Conservation (phyloP, 176 grass and related monocot genomes). For the Raddia guianensis region DNA sequence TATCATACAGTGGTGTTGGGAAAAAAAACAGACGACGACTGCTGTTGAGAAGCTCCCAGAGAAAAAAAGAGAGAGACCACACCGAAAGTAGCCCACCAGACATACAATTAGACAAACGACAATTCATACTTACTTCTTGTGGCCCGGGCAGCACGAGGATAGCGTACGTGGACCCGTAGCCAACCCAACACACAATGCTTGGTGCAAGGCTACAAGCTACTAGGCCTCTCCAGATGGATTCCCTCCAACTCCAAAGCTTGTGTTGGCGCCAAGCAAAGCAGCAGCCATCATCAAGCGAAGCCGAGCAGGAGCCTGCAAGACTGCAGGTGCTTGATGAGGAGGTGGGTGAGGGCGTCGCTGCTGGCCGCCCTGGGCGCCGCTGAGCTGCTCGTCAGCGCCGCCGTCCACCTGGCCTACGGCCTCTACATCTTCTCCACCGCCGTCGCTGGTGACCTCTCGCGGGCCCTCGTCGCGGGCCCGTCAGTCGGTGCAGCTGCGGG, state of each 20-base stretch:
- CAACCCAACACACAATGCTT: background rate
- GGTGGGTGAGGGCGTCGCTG: background rate
- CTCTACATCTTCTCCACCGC: conserved; percentile 83
- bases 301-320: background rate
- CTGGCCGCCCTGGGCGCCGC: conserved; percentile 27
- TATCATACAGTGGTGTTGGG: no score
- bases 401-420: conserved; percentile 64
- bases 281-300: background rate
- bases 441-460: conserved; percentile 45
- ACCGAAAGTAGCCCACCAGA: background rate
- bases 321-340: conserved; percentile 11
- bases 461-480: conserved; percentile 27
- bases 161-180: background rate
- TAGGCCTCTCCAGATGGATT: conserved; percentile 10
- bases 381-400: conserved; percentile 67
- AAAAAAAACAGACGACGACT: no score
- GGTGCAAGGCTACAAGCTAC: background rate
- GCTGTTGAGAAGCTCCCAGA: background rate
- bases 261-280: background rate
- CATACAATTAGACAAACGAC: no score
- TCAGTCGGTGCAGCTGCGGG: background rate
- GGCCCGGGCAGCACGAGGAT: conserved; percentile 10
- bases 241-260: conserved; percentile 27
- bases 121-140: background rate
- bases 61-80: background rate